These are phyloP conservation scores for Trametes punicea DNA, from an alignment of 768 basidiomycete species.

Conservation along the genomic window DNA sequence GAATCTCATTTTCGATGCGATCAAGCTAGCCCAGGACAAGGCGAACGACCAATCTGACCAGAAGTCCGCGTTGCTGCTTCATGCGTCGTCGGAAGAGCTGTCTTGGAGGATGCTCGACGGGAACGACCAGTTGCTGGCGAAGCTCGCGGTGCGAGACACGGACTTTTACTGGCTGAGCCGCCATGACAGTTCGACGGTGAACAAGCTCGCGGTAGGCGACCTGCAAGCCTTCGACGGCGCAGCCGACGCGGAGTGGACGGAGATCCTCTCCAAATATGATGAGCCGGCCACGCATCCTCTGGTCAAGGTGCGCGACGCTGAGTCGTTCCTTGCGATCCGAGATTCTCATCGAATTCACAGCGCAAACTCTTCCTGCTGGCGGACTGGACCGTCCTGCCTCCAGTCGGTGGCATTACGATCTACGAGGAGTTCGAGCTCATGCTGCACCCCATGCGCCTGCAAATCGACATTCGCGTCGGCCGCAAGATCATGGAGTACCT, in stretches of 20 bases:
- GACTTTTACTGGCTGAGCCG: constrained; percentile 81
- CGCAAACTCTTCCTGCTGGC: constrained; percentile 70
- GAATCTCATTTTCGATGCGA: constrained; percentile 80
- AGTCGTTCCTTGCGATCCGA: constrained; percentile 12
- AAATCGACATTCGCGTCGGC: constrained; percentile 82
- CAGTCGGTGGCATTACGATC: constrained; percentile 91
- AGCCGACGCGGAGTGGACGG: constrained; percentile 77
- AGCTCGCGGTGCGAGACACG: constrained; percentile 77
- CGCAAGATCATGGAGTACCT: constrained; percentile 84
- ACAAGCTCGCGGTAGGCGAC: constrained; percentile 70
- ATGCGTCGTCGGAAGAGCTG: constrained; percentile 80
- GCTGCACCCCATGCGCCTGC: constrained; percentile 82
- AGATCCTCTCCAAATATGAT: constrained; percentile 79
- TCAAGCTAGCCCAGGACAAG: constrained; percentile 79
- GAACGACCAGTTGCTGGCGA: constrained; percentile 68
- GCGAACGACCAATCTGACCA: constrained; percentile 61
- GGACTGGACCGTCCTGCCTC: constrained; percentile 80
- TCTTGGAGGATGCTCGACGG: constrained; percentile 90
- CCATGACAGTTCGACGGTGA: constrained; percentile 84
- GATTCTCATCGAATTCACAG: constrained; percentile 33
- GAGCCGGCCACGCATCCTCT: constrained; percentile 69
- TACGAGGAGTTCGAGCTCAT: constrained; percentile 78
- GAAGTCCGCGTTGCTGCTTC: constrained; percentile 77
- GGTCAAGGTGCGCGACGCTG: constrained; percentile 67
- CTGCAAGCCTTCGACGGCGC: constrained; percentile 85